phyloP scores from a whole-genome alignment of 805 yeast genomes.

The Kurtzmaniella cleridarum region DNA sequence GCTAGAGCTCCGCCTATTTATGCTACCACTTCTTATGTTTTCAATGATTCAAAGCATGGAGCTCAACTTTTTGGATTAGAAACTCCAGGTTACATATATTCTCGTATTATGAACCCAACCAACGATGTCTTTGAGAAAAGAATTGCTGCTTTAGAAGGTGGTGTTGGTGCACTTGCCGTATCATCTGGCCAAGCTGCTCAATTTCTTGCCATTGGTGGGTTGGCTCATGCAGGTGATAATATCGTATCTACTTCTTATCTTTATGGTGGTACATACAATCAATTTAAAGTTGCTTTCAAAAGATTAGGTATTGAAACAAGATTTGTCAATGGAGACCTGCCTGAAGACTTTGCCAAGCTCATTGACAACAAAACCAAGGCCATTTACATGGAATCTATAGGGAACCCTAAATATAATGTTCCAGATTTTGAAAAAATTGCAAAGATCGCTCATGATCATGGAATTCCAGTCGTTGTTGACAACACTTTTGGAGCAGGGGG shows the following conservation, averaged over 20 bases:
- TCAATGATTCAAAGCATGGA: constrained; percentile 85
- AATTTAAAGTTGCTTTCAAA: constrained; percentile 87
- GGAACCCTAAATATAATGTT: constrained; percentile 87
- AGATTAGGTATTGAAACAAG: constrained; percentile 81
- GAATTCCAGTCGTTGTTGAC: constrained; percentile 88
- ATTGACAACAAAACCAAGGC: constrained; percentile 88
- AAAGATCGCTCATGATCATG: constrained; percentile 76
- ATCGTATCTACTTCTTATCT: constrained; percentile 79
- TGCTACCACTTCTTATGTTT: constrained; percentile 85
- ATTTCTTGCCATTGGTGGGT: constrained; percentile 72
- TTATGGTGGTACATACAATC: constrained; percentile 96
- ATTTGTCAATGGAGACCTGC: constrained; percentile 78
- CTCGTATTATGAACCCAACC: constrained; percentile 91
- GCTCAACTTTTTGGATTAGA: constrained; percentile 84
- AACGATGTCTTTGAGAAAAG: constrained; percentile 86
- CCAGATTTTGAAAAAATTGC: constrained; percentile 83
- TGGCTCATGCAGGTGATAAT: constrained; percentile 88
- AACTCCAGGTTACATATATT: constrained; percentile 81
- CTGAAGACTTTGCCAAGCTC: constrained; percentile 64
- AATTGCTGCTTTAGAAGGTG: constrained; percentile 88
- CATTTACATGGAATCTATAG: constrained; percentile 82
- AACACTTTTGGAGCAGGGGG: constrained; percentile 98
- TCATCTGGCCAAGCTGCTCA: constrained; percentile 98
- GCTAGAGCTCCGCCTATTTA: constrained; percentile 93
- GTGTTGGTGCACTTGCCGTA: constrained; percentile 84